A percentile compares a stretch with the other conserved stretches of the same genome.
Evolutionary conservation across 2,329 filamentous ascomycete genomes (phyloP).

Genomic region (Colletotrichum liriopes): DNA sequence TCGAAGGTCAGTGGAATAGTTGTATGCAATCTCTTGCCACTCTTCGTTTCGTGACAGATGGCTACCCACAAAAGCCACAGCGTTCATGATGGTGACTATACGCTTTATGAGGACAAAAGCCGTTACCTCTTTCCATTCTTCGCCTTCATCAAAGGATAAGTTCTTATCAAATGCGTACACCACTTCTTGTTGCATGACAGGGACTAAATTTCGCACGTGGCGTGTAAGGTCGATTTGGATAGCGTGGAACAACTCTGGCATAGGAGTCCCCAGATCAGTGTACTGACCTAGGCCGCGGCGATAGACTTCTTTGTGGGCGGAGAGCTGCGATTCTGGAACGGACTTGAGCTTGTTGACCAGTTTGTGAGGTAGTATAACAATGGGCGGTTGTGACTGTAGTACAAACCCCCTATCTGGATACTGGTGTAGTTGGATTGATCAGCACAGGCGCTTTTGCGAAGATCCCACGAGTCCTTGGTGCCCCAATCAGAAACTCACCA

Average conservation of each 20-base stretch:
- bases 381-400: slow-evolving; percentile 18
- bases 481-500: neutral
- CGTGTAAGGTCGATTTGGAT: slow-evolving; percentile 30
- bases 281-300: slow-evolving; percentile 26
- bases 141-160: neutral
- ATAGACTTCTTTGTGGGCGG: slow-evolving; percentile 23
- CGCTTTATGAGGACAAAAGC: slow-evolving; percentile 13
- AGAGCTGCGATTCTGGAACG: slow-evolving; percentile 2
- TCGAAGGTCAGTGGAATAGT: slow-evolving; percentile 12
- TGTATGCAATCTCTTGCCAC: slow-evolving; percentile 22
- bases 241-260: slow-evolving; percentile 26
- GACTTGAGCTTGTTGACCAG: slow-evolving; percentile 16
- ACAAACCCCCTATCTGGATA: slow-evolving; percentile 8
- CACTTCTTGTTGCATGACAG: slow-evolving; percentile 8
- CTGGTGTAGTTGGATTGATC: neutral
- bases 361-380: slow-evolving; percentile 18
- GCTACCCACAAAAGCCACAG: slow-evolving; percentile 15
- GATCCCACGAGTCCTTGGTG: neutral
- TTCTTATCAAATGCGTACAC: neutral
- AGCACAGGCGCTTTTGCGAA: too few relatives aligned
- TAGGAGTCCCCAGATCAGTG: slow-evolving; percentile 23
- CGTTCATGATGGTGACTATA: slow-evolving; percentile 19
- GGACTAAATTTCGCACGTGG: slow-evolving; percentile 11
- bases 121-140: slow-evolving; percentile 9
- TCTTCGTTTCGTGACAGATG: slow-evolving; percentile 15